Conservation (phyloP, 352 stramenopile genomes). For the Pythium rhizo-oryzae region DNA sequence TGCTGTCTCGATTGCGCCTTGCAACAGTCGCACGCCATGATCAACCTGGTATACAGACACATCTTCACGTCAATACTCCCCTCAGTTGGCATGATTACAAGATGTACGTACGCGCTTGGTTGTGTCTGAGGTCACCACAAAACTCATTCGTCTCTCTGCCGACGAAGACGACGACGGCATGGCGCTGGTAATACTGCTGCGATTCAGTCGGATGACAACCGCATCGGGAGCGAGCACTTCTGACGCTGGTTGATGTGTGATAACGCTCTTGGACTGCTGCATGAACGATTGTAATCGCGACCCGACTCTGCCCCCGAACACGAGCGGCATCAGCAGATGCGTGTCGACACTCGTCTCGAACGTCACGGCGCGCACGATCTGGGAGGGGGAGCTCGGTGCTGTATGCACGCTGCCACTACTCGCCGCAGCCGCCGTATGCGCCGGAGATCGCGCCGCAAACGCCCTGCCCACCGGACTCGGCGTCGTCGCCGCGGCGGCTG, state of each 20-base stretch:
- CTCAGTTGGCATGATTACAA: too few species aligned
- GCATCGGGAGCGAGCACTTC: neutral
- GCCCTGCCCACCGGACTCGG: constrained; percentile 5
- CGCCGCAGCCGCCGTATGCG: too few species aligned
- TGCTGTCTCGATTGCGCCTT: constrained; percentile 22
- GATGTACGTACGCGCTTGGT: constrained; percentile 40
- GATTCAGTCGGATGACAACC: constrained; percentile 9
- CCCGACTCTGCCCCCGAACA: constrained; percentile 47
- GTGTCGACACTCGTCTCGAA: constrained; percentile 51
- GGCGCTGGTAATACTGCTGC: neutral
- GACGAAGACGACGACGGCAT: neutral
- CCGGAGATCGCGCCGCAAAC: too few species aligned
- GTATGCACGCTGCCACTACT: neutral
- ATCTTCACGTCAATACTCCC: constrained; percentile 18
- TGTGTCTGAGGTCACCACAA: constrained; percentile 59
- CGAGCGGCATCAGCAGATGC: constrained; percentile 42
- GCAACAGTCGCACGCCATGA: constrained; percentile 26
- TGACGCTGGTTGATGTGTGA: constrained; percentile 39
- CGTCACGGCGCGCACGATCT: constrained; percentile 31
- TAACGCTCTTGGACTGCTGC: constrained; percentile 53
- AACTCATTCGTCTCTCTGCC: constrained; percentile 42
- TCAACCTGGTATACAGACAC: constrained; percentile 26
- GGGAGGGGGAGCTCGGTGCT: constrained; percentile 1
- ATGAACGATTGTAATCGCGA: constrained; percentile 65
- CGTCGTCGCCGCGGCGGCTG: neutral